phyloP scores from a whole-genome alignment of 495 filamentous ascomycete genomes.

The Neurospora africana region DNA sequence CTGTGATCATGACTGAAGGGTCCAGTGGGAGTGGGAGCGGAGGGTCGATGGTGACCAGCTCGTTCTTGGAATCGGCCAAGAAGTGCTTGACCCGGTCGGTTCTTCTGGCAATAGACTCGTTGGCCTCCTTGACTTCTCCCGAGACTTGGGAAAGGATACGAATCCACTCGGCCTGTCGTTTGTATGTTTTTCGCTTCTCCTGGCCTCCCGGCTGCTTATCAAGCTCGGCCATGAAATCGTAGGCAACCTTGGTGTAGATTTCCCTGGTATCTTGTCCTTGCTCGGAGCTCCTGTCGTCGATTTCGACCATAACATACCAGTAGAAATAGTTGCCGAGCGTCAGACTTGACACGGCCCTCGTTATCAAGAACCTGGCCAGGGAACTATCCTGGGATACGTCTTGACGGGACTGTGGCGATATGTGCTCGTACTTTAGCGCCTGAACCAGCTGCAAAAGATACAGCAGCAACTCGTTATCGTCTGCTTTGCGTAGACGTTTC shows the following conservation, averaged over 20 bases:
- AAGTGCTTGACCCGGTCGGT: slow-evolving; percentile 72
- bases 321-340: slow-evolving; percentile 89
- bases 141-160: slow-evolving; percentile 80
- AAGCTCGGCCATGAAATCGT: slow-evolving; percentile 87
- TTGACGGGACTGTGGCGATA: slow-evolving; percentile 44
- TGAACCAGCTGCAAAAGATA: slow-evolving; percentile 95
- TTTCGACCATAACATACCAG: slow-evolving; percentile 97
- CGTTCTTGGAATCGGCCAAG: slow-evolving; percentile 81
- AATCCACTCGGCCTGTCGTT: slow-evolving; percentile 83
- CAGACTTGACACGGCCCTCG: slow-evolving; percentile 72
- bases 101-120: slow-evolving; percentile 66
- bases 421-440: slow-evolving; percentile 89
- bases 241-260: slow-evolving; percentile 84
- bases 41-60: slow-evolving; percentile 70
- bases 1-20: slow-evolving; percentile 65
- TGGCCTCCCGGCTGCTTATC: slow-evolving; percentile 49
- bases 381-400: slow-evolving; percentile 71
- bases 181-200: slow-evolving; percentile 62
- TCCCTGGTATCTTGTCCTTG: slow-evolving; percentile 62
- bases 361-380: slow-evolving; percentile 80
- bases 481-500: slow-evolving; percentile 78
- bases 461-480: slow-evolving; percentile 84
- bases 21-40: slow-evolving; percentile 84
- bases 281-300: slow-evolving; percentile 65
- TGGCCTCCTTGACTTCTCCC: slow-evolving; percentile 74